Base-by-base conservation (phyloP, 352 stramenopile genomes). In the Globisporangium cylindrosporum region DNA sequence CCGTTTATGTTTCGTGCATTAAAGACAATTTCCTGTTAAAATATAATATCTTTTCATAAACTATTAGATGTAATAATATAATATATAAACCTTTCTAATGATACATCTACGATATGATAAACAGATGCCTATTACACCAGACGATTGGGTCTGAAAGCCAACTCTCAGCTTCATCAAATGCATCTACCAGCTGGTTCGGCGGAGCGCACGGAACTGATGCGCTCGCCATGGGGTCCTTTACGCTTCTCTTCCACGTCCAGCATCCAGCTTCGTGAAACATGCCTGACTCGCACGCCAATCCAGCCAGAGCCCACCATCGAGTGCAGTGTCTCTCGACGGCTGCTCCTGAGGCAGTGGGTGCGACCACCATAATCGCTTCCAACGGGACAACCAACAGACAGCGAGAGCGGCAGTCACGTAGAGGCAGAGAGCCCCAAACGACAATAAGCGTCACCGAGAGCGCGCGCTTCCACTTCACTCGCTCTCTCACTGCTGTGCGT, bases 171-270 rank as follows among this genome's bases (percentile, higher is more conserved):
- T 9, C 15, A 41, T 14, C 38, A 6, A 36, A 6, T 25, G 2
- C 38, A 65, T 51, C 58, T 51, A 46, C 66, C 66, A 71, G 66
- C 66, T 71, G 66, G 18, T 62, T 57, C 38, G 8, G 38, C 38
- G 66, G 59, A 66, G 36, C 12, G 25, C 38, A 15, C 59, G 10
- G 34, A 67, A 43, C 49, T 48, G 59, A 65, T 71, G 66, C 20
- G n/a, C 49, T 24, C 22, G 2, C 4, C n/a, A 56, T 25, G 49
- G 2, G 9, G 4, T 60, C 55, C 36, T 58, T 51, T 68, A 49
- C 57, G 18, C 27, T n/a, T 12, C 41, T 51, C 29, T 63, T 63
- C 38, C 41, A 51, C 27, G 27, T n/a, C 1, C 25, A 29, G 34
- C 55, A 43, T 22, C 25, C 4, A 43, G 25, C 38, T 20, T 27